Conservation (phyloP, 305 asterid genomes). For the Fraxinus greggii region DNA sequence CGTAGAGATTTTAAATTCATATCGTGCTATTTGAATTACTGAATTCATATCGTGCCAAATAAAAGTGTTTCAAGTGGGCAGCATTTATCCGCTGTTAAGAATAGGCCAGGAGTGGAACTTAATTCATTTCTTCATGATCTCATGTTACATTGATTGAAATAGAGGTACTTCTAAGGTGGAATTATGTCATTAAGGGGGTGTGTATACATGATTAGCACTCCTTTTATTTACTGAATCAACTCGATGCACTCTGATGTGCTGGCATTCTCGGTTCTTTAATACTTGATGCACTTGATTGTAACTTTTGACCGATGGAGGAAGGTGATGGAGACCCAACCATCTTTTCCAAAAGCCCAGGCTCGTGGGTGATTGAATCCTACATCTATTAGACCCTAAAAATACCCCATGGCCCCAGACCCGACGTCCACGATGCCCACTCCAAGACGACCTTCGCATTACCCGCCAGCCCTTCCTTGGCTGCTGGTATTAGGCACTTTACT, state of each 20-base stretch:
- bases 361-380: too few relatives aligned
- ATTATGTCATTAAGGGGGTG: background rate
- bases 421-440: too few relatives aligned
- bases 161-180: background rate
- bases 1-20: background rate
- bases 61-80: background rate
- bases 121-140: background rate
- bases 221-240: background rate
- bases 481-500: too few relatives aligned
- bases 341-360: too few relatives aligned
- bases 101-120: background rate
- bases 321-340: too few relatives aligned
- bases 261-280: background rate
- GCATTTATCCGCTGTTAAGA: background rate
- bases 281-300: background rate
- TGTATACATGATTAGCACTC: too few relatives aligned
- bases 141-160: background rate
- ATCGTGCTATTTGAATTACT: background rate
- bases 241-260: background rate
- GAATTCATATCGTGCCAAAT: background rate
- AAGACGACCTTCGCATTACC: too few relatives aligned
- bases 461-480: too few relatives aligned
- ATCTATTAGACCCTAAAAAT: too few relatives aligned
- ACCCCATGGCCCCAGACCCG: too few relatives aligned
- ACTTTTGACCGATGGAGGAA: background rate